Conservation (phyloP, 345 rosid genomes). For the Psidium guajava region DNA sequence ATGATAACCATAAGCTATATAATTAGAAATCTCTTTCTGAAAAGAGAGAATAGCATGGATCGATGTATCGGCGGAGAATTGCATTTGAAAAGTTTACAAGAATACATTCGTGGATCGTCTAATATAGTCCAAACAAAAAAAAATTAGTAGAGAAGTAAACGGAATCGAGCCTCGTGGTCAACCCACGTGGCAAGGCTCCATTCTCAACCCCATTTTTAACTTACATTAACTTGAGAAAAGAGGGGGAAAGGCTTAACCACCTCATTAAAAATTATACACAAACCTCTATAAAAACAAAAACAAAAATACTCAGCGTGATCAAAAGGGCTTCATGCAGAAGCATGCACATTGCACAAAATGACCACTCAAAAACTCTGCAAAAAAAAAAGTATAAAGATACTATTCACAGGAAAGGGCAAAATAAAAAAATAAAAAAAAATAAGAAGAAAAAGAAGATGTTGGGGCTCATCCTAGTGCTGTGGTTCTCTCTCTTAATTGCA, state of each 20-base stretch:
- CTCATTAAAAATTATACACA: background rate
- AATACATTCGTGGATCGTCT: background rate
- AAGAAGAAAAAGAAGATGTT: background rate
- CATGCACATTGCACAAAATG: background rate
- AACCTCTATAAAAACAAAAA: background rate
- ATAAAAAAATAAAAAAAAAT: background rate
- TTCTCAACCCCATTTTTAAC: too few species aligned
- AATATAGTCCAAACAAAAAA: background rate
- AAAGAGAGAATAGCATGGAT: background rate
- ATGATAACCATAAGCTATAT: background rate
- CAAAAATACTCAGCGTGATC: background rate
- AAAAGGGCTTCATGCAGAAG: background rate
- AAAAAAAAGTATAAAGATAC: background rate
- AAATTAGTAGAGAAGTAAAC: background rate
- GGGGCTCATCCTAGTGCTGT: background rate
- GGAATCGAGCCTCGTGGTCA: too few species aligned
- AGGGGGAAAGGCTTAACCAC: background rate
- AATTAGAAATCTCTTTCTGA: background rate
- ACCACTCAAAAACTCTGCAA: background rate
- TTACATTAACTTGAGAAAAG: too few species aligned
- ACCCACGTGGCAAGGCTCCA: too few species aligned
- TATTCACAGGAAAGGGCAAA: background rate
- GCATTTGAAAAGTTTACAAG: background rate
- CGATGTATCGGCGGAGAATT: background rate
- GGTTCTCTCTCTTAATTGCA: background rate